These are phyloP conservation scores for Hordeum vulgare DNA, from an alignment of 176 grass and related monocot species.

Conservation along the genomic window DNA sequence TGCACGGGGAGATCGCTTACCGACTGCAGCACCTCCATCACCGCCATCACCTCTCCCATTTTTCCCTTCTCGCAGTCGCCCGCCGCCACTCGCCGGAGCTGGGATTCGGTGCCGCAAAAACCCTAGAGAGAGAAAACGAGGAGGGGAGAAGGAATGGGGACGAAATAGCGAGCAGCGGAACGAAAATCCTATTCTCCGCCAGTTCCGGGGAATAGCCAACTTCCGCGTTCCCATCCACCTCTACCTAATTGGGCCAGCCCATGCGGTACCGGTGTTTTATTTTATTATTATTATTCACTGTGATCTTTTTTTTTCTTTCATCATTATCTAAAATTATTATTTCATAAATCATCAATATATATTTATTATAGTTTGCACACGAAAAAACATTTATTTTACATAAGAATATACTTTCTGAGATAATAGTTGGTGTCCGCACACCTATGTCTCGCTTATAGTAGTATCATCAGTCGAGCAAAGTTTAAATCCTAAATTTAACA, in stretches of 20 bases:
- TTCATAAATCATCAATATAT: too few relatives aligned
- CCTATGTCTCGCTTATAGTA: too few relatives aligned
- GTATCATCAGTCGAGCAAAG: too few relatives aligned
- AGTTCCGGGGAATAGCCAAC: not conserved
- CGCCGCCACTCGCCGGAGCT: not conserved
- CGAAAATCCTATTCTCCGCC: not conserved
- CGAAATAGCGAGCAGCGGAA: not conserved
- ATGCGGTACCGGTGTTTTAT: not conserved
- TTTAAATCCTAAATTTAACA: too few relatives aligned
- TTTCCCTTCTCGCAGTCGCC: not conserved
- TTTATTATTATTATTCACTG: not conserved
- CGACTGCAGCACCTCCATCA: constrained; percentile 34
- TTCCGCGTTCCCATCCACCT: not conserved
- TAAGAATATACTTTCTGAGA: too few relatives aligned
- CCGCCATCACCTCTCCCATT: not conserved
- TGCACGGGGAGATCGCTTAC: constrained; percentile 65
- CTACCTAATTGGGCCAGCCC: not conserved
- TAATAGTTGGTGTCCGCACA: too few relatives aligned
- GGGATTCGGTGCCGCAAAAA: not conserved
- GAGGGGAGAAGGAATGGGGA: not conserved
- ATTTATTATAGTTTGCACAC: too few relatives aligned
- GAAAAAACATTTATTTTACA: too few relatives aligned
- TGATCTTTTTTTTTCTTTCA: not conserved
- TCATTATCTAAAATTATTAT: too few relatives aligned
- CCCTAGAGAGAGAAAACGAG: not conserved